Conservation (phyloP, 495 filamentous ascomycete species). For the Trichoderma reesei region DNA sequence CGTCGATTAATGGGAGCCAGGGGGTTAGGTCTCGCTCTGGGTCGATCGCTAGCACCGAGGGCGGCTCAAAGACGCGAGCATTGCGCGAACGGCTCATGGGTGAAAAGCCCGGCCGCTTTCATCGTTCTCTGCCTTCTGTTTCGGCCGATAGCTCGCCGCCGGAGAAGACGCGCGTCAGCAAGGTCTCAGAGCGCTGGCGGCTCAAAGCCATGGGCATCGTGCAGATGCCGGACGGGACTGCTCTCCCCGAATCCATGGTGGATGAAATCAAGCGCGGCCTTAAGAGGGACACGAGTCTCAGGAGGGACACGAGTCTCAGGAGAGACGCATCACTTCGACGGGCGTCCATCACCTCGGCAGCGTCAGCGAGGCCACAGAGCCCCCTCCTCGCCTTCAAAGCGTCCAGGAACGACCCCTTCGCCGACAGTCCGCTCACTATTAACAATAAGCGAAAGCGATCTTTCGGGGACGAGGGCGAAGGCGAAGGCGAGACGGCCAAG, state of each 20-base stretch:
- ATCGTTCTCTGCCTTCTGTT: constrained; percentile 6
- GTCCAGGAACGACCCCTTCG: not conserved
- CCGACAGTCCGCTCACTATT: not conserved
- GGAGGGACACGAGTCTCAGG: not conserved
- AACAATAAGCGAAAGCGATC: constrained; percentile 10
- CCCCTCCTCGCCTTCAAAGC: not conserved
- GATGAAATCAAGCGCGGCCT: not conserved
- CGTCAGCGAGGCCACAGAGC: not conserved
- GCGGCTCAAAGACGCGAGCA: constrained; percentile 8
- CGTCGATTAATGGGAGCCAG: constrained; percentile 6
- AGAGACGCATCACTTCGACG: not conserved
- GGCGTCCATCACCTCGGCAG: not conserved
- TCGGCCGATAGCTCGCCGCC: not conserved
- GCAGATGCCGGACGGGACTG: constrained; percentile 26
- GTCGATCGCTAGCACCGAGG: not conserved
- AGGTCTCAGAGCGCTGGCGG: constrained; percentile 18
- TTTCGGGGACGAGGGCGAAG: not conserved
- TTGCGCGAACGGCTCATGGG: constrained; percentile 2
- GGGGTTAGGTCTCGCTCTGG: not conserved
- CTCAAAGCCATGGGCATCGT: constrained; percentile 25
- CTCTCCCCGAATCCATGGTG: constrained; percentile 24
- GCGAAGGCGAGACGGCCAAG: not conserved
- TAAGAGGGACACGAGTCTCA: not conserved
- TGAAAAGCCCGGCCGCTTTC: not conserved
- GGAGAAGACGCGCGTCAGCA: constrained; percentile 8